Percentiles rank a stretch among this genome's conserved stretches.
These are phyloP conservation scores for Agarophyton chilense DNA, from an alignment of 23 red algal species.

Conservation along the genomic window DNA sequence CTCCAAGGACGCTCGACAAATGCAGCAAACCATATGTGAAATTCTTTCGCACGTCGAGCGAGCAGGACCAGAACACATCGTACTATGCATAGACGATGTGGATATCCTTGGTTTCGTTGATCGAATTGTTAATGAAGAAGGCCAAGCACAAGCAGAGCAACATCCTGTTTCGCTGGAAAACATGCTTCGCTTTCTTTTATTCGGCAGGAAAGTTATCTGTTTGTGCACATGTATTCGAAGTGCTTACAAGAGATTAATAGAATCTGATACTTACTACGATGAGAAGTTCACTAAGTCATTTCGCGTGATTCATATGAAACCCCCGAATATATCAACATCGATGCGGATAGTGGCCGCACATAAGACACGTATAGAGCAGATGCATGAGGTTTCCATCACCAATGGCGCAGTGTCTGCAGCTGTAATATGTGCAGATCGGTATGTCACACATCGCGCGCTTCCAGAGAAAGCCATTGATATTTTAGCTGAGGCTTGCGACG, in stretches of 20 bases:
- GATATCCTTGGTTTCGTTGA: conserved; percentile 69
- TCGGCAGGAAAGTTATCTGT: conserved; percentile 65
- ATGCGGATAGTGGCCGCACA: conserved; percentile 40
- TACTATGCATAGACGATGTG: conserved; percentile 65
- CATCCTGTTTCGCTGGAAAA: conserved; percentile 43
- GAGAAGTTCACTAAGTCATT: conserved; percentile 72
- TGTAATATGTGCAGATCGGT: conserved; percentile 26
- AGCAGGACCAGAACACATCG: conserved; percentile 69
- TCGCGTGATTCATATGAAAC: conserved; percentile 54
- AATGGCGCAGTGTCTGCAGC: conserved; percentile 27
- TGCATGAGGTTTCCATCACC: neutral
- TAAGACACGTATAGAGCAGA: conserved; percentile 15
- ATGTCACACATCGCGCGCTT: conserved; percentile 43
- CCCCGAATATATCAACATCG: conserved; percentile 11
- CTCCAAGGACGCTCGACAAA: conserved; percentile 7
- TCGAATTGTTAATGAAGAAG: conserved; percentile 12
- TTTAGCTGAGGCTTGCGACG: conserved; percentile 22
- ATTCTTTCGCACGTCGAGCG: conserved; percentile 43
- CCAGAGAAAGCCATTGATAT: conserved; percentile 65
- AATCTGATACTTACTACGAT: conserved; percentile 60
- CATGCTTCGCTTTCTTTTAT: conserved; percentile 60
- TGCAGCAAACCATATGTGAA: conserved; percentile 25
- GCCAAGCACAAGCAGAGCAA: neutral
- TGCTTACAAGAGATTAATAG: conserved; percentile 58
- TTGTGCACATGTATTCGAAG: conserved; percentile 65